Percentiles rank a stretch among this genome's conserved stretches.
These are phyloP conservation scores for Sporothrix protearum DNA, from an alignment of 2,329 filamentous ascomycete species.

Conservation along the genomic window DNA sequence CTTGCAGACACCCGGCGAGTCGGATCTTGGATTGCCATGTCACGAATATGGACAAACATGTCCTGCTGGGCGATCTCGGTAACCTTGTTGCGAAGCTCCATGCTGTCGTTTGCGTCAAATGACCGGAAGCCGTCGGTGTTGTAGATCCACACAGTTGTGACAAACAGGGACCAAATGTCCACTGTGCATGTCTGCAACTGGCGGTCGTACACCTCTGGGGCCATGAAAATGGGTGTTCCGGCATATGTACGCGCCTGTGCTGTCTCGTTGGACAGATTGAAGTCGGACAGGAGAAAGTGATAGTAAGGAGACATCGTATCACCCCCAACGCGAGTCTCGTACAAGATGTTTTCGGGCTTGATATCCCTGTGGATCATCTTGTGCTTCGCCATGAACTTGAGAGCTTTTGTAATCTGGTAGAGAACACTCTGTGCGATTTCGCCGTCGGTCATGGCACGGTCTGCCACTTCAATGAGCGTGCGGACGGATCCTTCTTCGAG, in stretches of 20 bases:
- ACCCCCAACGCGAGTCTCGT: conserved; percentile 51
- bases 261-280: conserved; percentile 76
- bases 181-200: conserved; percentile 30
- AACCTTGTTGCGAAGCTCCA: conserved; percentile 28
- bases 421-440: conserved; percentile 21
- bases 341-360: conserved; percentile 94
- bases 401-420: conserved; percentile 29
- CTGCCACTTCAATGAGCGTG: background rate
- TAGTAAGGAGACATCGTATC: conserved; percentile 28
- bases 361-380: conserved; percentile 97
- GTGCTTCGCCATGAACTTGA: conserved; percentile 28
- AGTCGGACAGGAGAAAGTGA: conserved; percentile 88
- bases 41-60: background rate
- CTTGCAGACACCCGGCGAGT: conserved; percentile 6
- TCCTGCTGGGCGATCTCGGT: background rate
- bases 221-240: conserved; percentile 34
- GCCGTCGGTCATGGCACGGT: background rate
- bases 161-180: conserved; percentile 37
- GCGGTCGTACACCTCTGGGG: conserved; percentile 31
- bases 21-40: conserved; percentile 17
- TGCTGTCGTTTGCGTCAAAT: background rate
- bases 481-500: conserved; percentile 26
- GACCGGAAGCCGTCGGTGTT: conserved; percentile 28
- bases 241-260: conserved; percentile 29
- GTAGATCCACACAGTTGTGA: conserved; percentile 33